These are phyloP conservation scores for Neonectria magnoliae DNA, from an alignment of 2,329 filamentous ascomycete species.

Conservation along the genomic window DNA sequence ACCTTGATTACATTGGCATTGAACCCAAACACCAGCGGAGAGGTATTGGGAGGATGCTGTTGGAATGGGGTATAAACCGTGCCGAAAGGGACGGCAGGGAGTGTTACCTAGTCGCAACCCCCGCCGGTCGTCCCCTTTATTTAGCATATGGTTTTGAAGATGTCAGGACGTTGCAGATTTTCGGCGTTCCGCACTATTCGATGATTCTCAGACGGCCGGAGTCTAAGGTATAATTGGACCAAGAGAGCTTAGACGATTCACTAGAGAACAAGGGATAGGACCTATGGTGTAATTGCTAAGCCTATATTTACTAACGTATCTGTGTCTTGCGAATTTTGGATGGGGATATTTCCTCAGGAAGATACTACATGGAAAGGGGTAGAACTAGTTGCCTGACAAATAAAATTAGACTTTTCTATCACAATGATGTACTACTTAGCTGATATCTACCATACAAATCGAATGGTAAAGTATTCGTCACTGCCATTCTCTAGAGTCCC, in stretches of 20 bases:
- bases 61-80: conserved; percentile 11
- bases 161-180: conserved; percentile 5
- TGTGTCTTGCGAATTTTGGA: no score
- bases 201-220: conserved; percentile 11
- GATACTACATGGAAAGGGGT: no score
- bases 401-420: no score
- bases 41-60: conserved; percentile 8
- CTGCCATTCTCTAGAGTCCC: no score
- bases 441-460: no score
- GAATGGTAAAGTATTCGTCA: no score
- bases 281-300: no score
- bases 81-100: conserved; percentile 4
- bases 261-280: no score
- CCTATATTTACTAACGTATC: no score
- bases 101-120: conserved; percentile 21
- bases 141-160: conserved; percentile 13
- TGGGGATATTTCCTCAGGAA: no score
- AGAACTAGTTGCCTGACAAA: no score
- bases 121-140: conserved; percentile 4
- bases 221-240: background rate
- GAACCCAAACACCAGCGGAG: conserved; percentile 13
- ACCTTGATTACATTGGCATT: conserved; percentile 19
- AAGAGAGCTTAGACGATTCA: background rate
- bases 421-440: no score
- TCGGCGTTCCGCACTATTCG: conserved; percentile 12